Evolutionary conservation across 148 eudicot species (phyloP), one percentile per base, ranked within the genome.

Genomic region (Chenopodium album): DNA sequence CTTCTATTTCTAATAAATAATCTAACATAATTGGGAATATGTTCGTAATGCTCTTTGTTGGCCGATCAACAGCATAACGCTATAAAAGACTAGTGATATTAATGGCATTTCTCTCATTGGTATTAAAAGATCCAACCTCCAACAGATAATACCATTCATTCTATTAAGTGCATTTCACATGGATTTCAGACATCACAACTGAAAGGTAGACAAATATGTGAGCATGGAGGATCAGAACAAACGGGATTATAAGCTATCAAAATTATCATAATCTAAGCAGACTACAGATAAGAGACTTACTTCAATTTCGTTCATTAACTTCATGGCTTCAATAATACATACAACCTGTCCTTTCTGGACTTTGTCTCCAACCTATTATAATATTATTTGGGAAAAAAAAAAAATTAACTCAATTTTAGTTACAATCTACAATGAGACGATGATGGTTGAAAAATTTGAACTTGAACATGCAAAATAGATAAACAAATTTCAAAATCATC

Each of bases 251-350:
- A 26, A 50, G 54, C 4, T 6, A 76, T 14, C 34, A 71, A 46
- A 9, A 70, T 37, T 8, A 17, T 29, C 41, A 68, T 19, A n/a
- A 79, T 54, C 34, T 14, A 70, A 9, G 12, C 54, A 47, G 64
- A 28, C 23, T 29, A 34, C 8, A 76, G 47, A 50, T 19, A 16
- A 10, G 64, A 81, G 29, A 81, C 92, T 90, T 85, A 91, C 97
- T 85, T 92, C 97, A 71, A 92, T 91, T 82, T 92, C 97, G 63
- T 91, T 91, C 97, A 92, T 92, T 84, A 91, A 83, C 76, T 92
- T 92, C 97, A 92, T 92, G 76, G 94, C 97, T 84, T 92, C 97
- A 83, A 91, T 88, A 69, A 92, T 91, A 86, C 97, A 91, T 28
- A 92, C 46, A 63, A 91, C 87, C 86, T 92, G 94, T 75, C 94